These are phyloP conservation scores for Zygotorulaspora danielsina DNA, from an alignment of 805 yeast species.

Conservation along the genomic window DNA sequence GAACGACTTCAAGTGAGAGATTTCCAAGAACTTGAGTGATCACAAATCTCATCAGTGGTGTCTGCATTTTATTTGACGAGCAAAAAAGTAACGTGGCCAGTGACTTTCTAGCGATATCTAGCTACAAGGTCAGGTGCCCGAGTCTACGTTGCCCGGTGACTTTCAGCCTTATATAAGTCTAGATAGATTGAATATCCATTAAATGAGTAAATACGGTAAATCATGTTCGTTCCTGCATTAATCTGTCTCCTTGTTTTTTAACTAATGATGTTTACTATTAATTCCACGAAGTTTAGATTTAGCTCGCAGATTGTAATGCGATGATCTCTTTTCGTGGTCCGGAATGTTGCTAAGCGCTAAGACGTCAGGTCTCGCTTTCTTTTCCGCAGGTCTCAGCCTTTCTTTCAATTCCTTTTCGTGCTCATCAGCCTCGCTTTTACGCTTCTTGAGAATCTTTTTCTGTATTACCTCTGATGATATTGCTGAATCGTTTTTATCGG, in stretches of 20 bases:
- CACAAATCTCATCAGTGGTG: too few relatives aligned
- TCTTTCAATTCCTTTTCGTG: conserved; percentile 14
- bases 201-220: too few relatives aligned
- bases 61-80: too few relatives aligned
- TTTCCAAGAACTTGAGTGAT: too few relatives aligned
- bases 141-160: too few relatives aligned
- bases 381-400: conserved; percentile 26
- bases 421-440: conserved; percentile 14
- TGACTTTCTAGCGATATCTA: too few relatives aligned
- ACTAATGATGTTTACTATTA: conserved; percentile 5
- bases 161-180: too few relatives aligned
- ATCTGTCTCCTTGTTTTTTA: too few relatives aligned
- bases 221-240: too few relatives aligned
- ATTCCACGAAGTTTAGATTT: conserved; percentile 29
- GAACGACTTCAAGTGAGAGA: conserved; percentile 35
- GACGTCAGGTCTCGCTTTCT: conserved; percentile 29
- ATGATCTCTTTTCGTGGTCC: conserved; percentile 30
- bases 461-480: background rate
- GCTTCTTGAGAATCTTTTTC: conserved; percentile 12
- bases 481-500: background rate
- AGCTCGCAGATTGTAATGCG: conserved; percentile 33
- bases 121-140: too few relatives aligned
- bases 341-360: conserved; percentile 22
- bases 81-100: too few relatives aligned
- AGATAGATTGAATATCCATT: too few relatives aligned